A percentile compares a stretch with the other conserved stretches of the same genome.
These are phyloP conservation scores for Calonectria naviculata DNA, from an alignment of 2,329 filamentous ascomycete genomes.

Conservation along the genomic window DNA sequence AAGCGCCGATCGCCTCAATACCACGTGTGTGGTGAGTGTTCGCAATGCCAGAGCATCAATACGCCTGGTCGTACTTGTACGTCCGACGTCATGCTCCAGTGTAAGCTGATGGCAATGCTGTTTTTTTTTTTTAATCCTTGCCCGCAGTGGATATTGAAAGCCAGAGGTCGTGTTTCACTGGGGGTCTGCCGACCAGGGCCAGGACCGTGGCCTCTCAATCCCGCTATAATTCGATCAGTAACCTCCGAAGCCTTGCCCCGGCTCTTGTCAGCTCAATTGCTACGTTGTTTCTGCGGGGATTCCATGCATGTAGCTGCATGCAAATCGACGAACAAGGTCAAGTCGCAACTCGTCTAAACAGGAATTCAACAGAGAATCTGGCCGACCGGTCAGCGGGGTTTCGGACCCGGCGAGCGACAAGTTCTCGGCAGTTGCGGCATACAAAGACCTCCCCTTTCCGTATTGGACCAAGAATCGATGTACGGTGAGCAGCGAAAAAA, in stretches of 20 bases:
- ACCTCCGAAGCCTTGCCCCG: neutral
- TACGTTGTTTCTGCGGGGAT: slow-evolving; percentile 4
- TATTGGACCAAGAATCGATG: neutral
- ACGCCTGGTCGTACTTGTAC: neutral
- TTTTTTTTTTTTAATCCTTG: neutral
- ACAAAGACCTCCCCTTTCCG: neutral
- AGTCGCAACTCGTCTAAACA: neutral
- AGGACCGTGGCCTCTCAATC: neutral
- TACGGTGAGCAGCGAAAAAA: neutral
- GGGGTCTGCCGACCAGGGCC: neutral
- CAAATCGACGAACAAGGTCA: neutral
- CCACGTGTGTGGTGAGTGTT: neutral
- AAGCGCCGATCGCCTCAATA: neutral
- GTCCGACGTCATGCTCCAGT: neutral
- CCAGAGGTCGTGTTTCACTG: neutral
- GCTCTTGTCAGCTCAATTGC: neutral
- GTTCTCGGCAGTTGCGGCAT: neutral
- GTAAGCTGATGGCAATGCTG: neutral
- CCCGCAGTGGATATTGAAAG: neutral
- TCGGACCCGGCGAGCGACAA: neutral
- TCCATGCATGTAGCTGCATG: slow-evolving; percentile 1
- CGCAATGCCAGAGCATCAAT: neutral
- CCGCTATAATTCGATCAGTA: neutral
- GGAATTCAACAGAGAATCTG: neutral
- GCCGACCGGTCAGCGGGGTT: neutral